These are phyloP conservation scores for Entoloma clypeatum DNA, from an alignment of 1,284 basidiomycete species.

Conservation along the genomic window DNA sequence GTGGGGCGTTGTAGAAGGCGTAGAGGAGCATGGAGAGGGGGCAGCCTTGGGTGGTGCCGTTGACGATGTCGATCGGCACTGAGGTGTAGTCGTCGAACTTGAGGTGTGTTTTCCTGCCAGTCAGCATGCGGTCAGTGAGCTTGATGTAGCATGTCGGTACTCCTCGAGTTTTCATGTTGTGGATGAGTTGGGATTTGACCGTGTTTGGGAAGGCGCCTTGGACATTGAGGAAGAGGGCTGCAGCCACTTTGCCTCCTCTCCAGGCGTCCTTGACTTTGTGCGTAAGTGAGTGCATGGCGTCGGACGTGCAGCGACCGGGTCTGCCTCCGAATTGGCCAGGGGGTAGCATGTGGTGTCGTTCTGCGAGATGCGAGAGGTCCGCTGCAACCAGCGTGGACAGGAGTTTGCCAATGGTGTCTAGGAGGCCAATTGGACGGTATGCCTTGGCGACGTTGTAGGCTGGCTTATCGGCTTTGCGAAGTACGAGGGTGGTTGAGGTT, in stretches of 20 bases:
- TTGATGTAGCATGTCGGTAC: conserved; percentile 23
- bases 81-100: conserved; percentile 27
- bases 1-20: conserved; percentile 25
- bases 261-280: conserved; percentile 29
- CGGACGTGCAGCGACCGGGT: conserved; percentile 32
- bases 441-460: conserved; percentile 26
- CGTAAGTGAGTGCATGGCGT: conserved; percentile 30
- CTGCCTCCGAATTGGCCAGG: conserved; percentile 31
- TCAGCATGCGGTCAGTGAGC: conserved; percentile 17
- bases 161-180: conserved; percentile 26
- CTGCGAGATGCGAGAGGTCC: conserved; percentile 21
- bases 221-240: conserved; percentile 32
- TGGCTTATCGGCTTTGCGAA: conserved; percentile 29
- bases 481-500: conserved; percentile 12
- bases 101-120: conserved; percentile 18
- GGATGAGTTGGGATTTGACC: conserved; percentile 22
- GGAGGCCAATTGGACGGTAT: conserved; percentile 29
- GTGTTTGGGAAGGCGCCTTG: conserved; percentile 32
- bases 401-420: conserved; percentile 24
- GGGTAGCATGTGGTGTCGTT: conserved; percentile 26
- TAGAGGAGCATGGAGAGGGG: conserved; percentile 24
- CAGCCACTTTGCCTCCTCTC: conserved; percentile 25
- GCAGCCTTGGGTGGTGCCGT: conserved; percentile 27
- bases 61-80: conserved; percentile 17
- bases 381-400: conserved; percentile 25